These are phyloP conservation scores for Volvariella surrecta DNA, from an alignment of 1,284 basidiomycete species.

Conservation along the genomic window DNA sequence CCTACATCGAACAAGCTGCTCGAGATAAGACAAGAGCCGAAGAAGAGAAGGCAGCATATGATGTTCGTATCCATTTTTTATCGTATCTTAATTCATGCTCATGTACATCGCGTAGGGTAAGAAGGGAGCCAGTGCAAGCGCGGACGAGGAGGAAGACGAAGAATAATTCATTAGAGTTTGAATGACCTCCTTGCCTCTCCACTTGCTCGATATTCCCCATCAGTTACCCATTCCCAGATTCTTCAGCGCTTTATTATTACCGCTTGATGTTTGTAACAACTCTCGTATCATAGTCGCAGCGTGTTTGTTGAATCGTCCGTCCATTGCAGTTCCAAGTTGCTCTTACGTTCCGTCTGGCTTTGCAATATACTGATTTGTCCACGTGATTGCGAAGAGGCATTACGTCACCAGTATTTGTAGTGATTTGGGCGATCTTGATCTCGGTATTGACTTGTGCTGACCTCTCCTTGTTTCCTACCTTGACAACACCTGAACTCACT, in stretches of 20 bases:
- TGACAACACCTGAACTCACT: background rate
- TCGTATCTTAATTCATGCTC: constrained; percentile 2
- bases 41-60: constrained; percentile 71
- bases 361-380: background rate
- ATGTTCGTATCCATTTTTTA: constrained; percentile 33
- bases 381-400: background rate
- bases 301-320: background rate
- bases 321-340: background rate
- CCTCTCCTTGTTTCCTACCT: background rate
- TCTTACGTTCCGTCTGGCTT: too few relatives aligned
- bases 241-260: background rate
- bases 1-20: constrained; percentile 84
- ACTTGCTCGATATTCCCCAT: background rate
- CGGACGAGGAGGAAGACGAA: constrained; percentile 17
- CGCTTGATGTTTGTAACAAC: background rate
- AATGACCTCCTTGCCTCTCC: background rate
- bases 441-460: constrained; percentile 16
- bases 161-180: constrained; percentile 13
- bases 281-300: constrained; percentile 1
- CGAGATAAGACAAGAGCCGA: constrained; percentile 83
- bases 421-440: constrained; percentile 1
- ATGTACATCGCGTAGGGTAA: constrained; percentile 23
- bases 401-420: background rate
- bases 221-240: background rate
- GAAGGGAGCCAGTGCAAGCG: constrained; percentile 38